phyloP scores from a whole-genome alignment of 352 stramenopile genomes.

The Globisporangium heterothallicum region DNA sequence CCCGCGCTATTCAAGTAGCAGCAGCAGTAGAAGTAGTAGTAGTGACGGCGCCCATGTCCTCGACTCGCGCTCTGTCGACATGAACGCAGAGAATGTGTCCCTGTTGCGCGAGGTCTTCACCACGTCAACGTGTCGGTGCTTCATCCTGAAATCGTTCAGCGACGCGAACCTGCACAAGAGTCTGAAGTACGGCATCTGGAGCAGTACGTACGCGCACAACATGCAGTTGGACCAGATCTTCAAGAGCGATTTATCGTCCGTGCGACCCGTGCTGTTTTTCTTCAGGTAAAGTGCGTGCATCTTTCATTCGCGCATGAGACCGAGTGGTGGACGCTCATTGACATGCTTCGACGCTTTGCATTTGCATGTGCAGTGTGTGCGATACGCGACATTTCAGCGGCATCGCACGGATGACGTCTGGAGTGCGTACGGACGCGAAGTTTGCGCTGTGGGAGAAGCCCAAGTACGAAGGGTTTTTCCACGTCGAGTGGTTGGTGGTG shows the following conservation, averaged over 20 bases:
- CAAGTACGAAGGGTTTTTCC: slow-evolving; percentile 80
- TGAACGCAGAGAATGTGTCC: slow-evolving; percentile 22
- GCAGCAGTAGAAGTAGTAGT: too few relatives aligned
- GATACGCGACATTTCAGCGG: slow-evolving; percentile 72
- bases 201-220: slow-evolving; percentile 67
- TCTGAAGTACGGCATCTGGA: slow-evolving; percentile 81
- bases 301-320: too few relatives aligned
- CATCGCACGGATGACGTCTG: slow-evolving; percentile 74
- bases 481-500: slow-evolving; percentile 76
- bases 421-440: slow-evolving; percentile 32
- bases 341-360: background rate
- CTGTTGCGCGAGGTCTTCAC: slow-evolving; percentile 53
- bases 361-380: slow-evolving; percentile 40
- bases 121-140: slow-evolving; percentile 64
- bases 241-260: slow-evolving; percentile 55
- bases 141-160: slow-evolving; percentile 83
- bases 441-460: slow-evolving; percentile 79
- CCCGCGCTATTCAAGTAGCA: slow-evolving; percentile 37
- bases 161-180: slow-evolving; percentile 85
- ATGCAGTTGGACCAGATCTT: slow-evolving; percentile 66
- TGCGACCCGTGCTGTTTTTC: slow-evolving; percentile 67
- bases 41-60: background rate
- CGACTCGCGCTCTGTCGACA: background rate
- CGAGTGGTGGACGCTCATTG: background rate
- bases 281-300: slow-evolving; percentile 44